phyloP scores from a whole-genome alignment of 2,329 filamentous ascomycete species.

The Aureobasidium sp. region DNA sequence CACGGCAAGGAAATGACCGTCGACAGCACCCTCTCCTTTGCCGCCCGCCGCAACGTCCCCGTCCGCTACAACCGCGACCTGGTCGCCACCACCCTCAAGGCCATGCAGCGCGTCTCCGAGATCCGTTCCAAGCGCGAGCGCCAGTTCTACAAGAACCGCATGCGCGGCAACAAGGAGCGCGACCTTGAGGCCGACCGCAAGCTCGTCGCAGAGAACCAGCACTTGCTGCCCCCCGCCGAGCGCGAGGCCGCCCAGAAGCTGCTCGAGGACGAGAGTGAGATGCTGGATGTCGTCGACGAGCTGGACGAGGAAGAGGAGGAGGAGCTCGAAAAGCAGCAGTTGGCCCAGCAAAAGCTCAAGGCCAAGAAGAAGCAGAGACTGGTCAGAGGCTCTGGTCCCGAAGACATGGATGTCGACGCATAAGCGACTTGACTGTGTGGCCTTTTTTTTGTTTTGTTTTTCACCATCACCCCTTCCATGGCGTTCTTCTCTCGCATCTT shows the following conservation, averaged over 20 bases:
- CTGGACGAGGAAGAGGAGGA: constrained; percentile 28
- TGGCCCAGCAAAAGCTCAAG: constrained; percentile 32
- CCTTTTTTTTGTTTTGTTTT: constrained; percentile 4
- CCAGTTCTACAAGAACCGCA: constrained; percentile 87
- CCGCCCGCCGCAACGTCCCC: constrained; percentile 85
- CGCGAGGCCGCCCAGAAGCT: constrained; percentile 38
- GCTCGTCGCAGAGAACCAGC: constrained; percentile 84
- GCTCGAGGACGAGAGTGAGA: constrained; percentile 48
- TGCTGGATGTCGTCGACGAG: constrained; percentile 28
- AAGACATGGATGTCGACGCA: constrained; percentile 35
- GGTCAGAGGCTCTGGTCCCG: constrained; percentile 35
- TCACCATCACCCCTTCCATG: not conserved
- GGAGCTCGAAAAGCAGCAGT: constrained; percentile 28
- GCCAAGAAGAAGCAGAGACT: constrained; percentile 41
- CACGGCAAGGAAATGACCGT: constrained; percentile 82
- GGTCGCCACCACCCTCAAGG: constrained; percentile 75
- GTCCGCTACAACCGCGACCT: constrained; percentile 93
- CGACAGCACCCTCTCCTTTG: constrained; percentile 88
- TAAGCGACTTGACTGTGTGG: constrained; percentile 17
- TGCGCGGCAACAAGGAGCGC: constrained; percentile 81
- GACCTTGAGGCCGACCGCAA: constrained; percentile 74
- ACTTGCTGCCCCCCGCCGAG: constrained; percentile 64
- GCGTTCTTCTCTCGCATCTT: not conserved
- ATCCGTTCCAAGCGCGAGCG: constrained; percentile 77
- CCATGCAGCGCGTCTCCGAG: constrained; percentile 85